A percentile compares a stretch with the other conserved stretches of the same genome.
Evolutionary conservation across 352 stramenopile species (phyloP).

Genomic region (Globisporangium solare): DNA sequence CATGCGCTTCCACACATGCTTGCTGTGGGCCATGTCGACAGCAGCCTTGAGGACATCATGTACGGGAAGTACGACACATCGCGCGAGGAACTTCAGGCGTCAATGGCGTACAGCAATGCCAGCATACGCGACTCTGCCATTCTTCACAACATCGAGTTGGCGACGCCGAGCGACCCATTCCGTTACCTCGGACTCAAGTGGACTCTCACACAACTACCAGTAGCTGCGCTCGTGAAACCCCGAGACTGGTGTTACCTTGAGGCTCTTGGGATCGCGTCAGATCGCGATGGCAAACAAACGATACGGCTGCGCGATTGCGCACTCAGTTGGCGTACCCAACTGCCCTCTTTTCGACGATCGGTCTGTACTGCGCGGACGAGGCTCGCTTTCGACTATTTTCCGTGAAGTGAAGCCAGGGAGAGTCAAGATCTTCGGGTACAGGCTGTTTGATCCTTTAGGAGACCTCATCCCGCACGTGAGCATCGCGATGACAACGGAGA

Average conservation of each 20-base stretch:
- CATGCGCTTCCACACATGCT: neutral
- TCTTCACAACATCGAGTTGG: slow-evolving; percentile 35
- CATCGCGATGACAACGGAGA: slow-evolving; percentile 22
- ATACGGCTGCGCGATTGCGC: slow-evolving; percentile 38
- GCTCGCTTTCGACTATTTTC: slow-evolving; percentile 28
- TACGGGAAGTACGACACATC: slow-evolving; percentile 20
- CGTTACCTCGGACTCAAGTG: slow-evolving; percentile 49
- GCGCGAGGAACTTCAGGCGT: slow-evolving; percentile 33
- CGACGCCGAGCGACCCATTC: slow-evolving; percentile 30
- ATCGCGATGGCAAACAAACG: slow-evolving; percentile 20
- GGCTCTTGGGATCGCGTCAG: slow-evolving; percentile 32
- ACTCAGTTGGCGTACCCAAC: slow-evolving; percentile 35
- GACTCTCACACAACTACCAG: slow-evolving; percentile 31
- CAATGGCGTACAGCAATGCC: slow-evolving; percentile 24
- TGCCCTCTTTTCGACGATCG: slow-evolving; percentile 29
- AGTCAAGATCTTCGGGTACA: slow-evolving; percentile 36
- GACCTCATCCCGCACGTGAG: slow-evolving; percentile 26
- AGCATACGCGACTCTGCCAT: slow-evolving; percentile 28
- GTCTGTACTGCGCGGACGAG: slow-evolving; percentile 23
- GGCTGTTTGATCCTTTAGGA: slow-evolving; percentile 35
- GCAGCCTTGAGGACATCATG: neutral
- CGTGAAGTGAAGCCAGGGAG: slow-evolving; percentile 29
- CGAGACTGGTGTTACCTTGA: slow-evolving; percentile 31
- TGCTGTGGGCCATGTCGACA: neutral
- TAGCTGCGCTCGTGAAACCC: slow-evolving; percentile 12